Evolutionary conservation across 306 rosid genomes (phyloP).

Genomic region (Morella rubra): DNA sequence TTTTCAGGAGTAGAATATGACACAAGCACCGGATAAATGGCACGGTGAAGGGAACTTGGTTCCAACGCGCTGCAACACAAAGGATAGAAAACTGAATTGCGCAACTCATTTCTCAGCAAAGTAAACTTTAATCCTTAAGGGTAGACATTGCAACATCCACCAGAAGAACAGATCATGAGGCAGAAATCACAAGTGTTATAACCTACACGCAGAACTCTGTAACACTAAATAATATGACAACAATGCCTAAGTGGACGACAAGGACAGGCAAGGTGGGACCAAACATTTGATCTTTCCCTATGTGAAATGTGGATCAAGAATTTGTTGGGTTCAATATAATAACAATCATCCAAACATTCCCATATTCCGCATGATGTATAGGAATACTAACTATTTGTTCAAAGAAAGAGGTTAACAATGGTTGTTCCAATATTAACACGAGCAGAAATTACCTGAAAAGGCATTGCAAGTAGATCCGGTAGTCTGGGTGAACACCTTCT

Average conservation of each 20-base stretch:
- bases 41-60: constrained; percentile 86
- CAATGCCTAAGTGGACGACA: neutral
- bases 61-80: constrained; percentile 72
- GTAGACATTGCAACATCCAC: neutral
- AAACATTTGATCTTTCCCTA: neutral
- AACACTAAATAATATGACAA: neutral
- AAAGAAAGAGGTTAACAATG: constrained; percentile 1
- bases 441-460: constrained; percentile 71
- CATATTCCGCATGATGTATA: constrained; percentile 9
- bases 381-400: constrained; percentile 8
- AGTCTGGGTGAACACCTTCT: constrained; percentile 97
- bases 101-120: constrained; percentile 21
- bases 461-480: constrained; percentile 90
- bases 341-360: neutral
- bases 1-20: constrained; percentile 81
- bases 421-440: neutral
- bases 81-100: constrained; percentile 21
- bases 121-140: constrained; percentile 4
- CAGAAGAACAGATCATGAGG: neutral
- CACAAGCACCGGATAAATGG: constrained; percentile 83
- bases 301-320: neutral
- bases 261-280: neutral
- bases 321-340: neutral
- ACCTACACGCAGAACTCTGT: neutral
- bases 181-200: neutral